phyloP scores from a whole-genome alignment of 176 grass and related monocot species.

The Paspalum notatum region DNA sequence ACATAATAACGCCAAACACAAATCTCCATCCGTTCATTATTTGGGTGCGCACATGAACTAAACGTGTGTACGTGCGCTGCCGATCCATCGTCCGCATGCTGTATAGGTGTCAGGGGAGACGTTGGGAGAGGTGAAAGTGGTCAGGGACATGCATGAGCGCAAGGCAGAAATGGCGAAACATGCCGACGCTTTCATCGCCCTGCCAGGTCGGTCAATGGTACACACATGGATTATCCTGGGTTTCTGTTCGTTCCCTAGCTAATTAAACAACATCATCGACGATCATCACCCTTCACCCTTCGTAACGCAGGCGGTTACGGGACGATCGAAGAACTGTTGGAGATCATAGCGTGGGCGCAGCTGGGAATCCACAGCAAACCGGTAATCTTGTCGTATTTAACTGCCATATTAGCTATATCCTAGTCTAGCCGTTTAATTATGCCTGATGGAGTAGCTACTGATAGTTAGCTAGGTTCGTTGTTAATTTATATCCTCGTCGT shows the following conservation, averaged over 20 bases:
- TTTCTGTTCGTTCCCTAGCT: background rate
- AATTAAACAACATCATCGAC: background rate
- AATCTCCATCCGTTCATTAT: background rate
- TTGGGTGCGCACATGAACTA: background rate
- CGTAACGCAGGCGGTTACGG: slow-evolving; percentile 96
- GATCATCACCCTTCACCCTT: too few species aligned
- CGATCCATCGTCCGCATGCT: too few species aligned
- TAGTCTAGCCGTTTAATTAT: background rate
- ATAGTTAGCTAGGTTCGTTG: background rate
- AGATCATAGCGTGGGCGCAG: slow-evolving; percentile 95
- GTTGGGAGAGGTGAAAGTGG: slow-evolving; percentile 63
- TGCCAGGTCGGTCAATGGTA: slow-evolving; percentile 54
- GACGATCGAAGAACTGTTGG: slow-evolving; percentile 93
- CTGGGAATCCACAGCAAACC: slow-evolving; percentile 96
- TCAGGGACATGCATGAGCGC: slow-evolving; percentile 81
- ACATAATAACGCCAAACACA: slow-evolving; percentile 43
- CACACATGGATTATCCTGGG: background rate
- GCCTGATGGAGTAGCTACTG: background rate
- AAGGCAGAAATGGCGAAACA: slow-evolving; percentile 83
- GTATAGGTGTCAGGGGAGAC: slow-evolving; percentile 74
- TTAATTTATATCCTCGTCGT: background rate
- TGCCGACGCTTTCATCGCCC: slow-evolving; percentile 72
- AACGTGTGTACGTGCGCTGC: slow-evolving; percentile 25
- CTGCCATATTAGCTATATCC: slow-evolving; percentile 12
- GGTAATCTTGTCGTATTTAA: slow-evolving; percentile 65